Evolutionary conservation across 2,329 filamentous ascomycete genomes (phyloP).

Genomic region (Colletotrichum tofieldiae): DNA sequence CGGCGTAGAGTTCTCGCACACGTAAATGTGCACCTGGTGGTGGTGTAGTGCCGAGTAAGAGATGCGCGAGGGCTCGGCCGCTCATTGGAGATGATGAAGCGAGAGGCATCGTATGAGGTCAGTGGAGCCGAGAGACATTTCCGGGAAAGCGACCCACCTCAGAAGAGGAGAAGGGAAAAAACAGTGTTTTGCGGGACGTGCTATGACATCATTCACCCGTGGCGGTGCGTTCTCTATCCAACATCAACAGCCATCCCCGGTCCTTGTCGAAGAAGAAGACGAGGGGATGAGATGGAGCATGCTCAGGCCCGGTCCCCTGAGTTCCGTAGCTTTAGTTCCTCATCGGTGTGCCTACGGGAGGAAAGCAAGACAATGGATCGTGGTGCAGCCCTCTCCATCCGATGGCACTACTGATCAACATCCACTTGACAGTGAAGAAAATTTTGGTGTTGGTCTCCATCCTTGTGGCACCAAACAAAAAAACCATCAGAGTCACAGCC

Average conservation of each 20-base stretch:
- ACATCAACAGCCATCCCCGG: constrained; percentile 28
- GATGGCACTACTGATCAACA: constrained; percentile 7
- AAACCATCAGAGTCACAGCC: constrained; percentile 21
- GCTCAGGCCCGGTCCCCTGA: constrained; percentile 3
- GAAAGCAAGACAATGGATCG: neutral
- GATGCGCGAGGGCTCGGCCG: too few species aligned
- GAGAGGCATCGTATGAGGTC: constrained; percentile 20
- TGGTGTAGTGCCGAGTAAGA: neutral
- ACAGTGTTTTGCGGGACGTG: constrained; percentile 16
- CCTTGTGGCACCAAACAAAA: constrained; percentile 26
- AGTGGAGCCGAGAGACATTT: constrained; percentile 37
- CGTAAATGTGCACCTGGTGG: neutral
- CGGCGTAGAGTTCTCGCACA: constrained; percentile 13
- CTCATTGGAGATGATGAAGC: constrained; percentile 9
- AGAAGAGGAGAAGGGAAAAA: too few species aligned
- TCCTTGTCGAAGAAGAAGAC: constrained; percentile 19
- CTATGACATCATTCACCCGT: constrained; percentile 40
- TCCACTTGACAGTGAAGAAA: constrained; percentile 3
- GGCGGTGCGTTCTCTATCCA: constrained; percentile 33
- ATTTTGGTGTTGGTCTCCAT: constrained; percentile 24
- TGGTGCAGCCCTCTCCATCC: constrained; percentile 6
- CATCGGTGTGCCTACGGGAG: constrained; percentile 8
- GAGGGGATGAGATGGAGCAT: constrained; percentile 13
- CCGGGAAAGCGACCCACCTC: constrained; percentile 17
- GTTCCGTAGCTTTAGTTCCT: constrained; percentile 9